Evolutionary conservation across 331 rosid species (phyloP), one percentile per base, ranked within the genome.

Genomic region (Malus hybrid): DNA sequence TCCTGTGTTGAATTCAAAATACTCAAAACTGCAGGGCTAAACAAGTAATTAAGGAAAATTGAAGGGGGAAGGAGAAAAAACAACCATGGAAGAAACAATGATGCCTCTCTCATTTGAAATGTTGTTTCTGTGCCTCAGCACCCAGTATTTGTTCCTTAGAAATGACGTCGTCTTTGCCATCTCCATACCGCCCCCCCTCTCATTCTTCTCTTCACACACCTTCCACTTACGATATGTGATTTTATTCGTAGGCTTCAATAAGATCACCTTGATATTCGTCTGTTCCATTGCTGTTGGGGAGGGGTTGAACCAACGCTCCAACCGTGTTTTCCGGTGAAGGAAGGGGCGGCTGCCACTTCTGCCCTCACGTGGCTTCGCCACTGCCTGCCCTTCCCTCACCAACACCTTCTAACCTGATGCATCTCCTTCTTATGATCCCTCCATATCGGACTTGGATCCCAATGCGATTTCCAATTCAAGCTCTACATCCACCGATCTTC

Each of bases 51-150:
- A 24, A 6, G 42, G 1, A 31, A 11, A 39, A 42, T 70, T 64
- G 12, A 54, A 7, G 18, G 16, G 16, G 63, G n/a, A 19, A 18
- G 4, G 29, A 31, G 27, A 6, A 56, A 56, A 13, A 46, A 44
- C 48, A 50, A 92, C 97, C 86, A 87, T 56, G 60, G 97, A 91
- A 28, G 96, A 90, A 76, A 93, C 97, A 27, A 93, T 82, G 59
- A 93, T 80, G 85, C 96, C 92, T 73, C 74, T 87, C 79, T 90
- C 93, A 59, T 93, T 90, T 7, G 98, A 96, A 81, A 93, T 87
- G 91, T 96, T 91, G 83, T 85, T 90, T 77, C 97, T 96, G 73
- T 90, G 98, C 83, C 97, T 85, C 84, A 93, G 64, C 71, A 91
- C 54, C 98, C 97, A 90, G 83, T 87, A 91, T 67, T 79, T 75